Evolutionary conservation across 371 early-diverging fungal genomes (phyloP), one percentile per base, ranked within the genome.

Genomic region (Apophysomyces ossiformis): DNA sequence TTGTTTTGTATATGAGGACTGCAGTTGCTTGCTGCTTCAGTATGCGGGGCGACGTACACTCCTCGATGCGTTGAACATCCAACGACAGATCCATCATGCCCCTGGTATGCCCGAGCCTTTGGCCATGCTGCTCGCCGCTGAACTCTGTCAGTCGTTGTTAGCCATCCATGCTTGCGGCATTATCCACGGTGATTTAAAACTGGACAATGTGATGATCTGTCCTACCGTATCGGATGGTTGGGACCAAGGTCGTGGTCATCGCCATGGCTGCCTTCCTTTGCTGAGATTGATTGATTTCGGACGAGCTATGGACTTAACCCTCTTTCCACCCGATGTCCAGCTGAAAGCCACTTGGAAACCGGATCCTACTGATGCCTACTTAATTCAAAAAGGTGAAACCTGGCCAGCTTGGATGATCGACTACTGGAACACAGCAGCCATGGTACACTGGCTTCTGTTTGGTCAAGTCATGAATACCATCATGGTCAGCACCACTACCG

Each of bases 221-320:
- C 32, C 32, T 26, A 2, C 32, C 32, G 32, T 26, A 3, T 26
- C 2, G 2, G 32, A 0, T 2, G 3, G 1, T 26, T 26, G 32
- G 32, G 32, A 26, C 32, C 32, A 1, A 2, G 32, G 32, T 26
- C 32, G 32, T 26, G 0, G 32, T 26, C 32, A 2, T 26, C 32
- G 32, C 32, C 32, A 26, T 26, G 32, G 2, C 3, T 26, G 32
- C 32, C 32, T 3, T 26, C 32, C 32, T 26, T 26, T 50, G 5
- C 18, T 85, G 0, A 68, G 67, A 15, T 36, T 85, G 44, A 78
- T 85, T 38, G 85, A 85, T 61, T 85, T 75, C 69, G 85, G 85
- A 4, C 58, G 75, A 15, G 65, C 83, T 0, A 44, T 83, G 4
- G 82, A 85, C 58, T 37, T 76, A 36, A 66, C 62, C 7, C 18